Percentiles rank a stretch among this genome's conserved stretches.
Conservation (phyloP, 257 asterid species). For the Capsicum chinense region DNA sequence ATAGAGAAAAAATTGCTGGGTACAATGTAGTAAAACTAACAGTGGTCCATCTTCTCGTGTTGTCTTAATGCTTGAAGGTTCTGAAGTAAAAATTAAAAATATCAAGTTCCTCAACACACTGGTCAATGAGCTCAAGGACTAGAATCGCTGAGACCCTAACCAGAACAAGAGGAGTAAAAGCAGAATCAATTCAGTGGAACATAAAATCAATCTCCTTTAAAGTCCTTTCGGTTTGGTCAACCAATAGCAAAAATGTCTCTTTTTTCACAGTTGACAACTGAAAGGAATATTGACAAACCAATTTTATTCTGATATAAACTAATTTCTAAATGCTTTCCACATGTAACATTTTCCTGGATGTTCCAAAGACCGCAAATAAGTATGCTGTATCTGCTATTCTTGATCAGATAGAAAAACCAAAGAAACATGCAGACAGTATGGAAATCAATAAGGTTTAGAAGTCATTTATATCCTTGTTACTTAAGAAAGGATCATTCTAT, state of each 20-base stretch:
- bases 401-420: neutral
- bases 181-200: neutral
- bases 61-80: conserved; percentile 21
- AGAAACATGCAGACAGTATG: neutral
- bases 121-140: neutral
- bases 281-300: conserved; percentile 1
- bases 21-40: neutral
- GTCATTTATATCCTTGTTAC: neutral
- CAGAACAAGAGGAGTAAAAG: neutral
- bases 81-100: neutral
- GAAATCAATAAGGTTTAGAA: conserved; percentile 1
- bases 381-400: conserved; percentile 14
- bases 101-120: conserved; percentile 4
- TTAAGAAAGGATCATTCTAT: neutral
- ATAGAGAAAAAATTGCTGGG: neutral
- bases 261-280: neutral
- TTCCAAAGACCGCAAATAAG: neutral
- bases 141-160: neutral
- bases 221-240: conserved; percentile 10
- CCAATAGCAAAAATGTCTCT: neutral
- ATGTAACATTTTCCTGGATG: neutral
- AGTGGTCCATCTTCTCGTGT: neutral
- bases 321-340: conserved; percentile 1
- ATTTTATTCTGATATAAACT: neutral
- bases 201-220: conserved; percentile 14